Evolutionary conservation across 495 filamentous ascomycete genomes (phyloP).

Genomic region (Neurospora sp.): DNA sequence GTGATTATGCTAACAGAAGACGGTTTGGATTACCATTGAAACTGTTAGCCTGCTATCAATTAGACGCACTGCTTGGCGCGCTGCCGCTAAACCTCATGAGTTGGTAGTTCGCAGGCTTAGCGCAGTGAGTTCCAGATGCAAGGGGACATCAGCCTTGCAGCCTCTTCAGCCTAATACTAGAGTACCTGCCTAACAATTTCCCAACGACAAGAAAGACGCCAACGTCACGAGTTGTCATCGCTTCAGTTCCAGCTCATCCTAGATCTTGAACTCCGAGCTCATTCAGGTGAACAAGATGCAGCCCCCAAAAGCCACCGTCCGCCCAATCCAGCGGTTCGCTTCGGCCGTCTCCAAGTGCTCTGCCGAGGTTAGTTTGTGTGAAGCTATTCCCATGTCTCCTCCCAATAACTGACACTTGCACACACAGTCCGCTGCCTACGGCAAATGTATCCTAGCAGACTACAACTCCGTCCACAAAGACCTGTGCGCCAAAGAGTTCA

Average conservation of each 20-base stretch:
- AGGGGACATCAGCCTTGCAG: background rate
- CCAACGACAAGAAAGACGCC: background rate
- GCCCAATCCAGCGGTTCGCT: constrained; percentile 87
- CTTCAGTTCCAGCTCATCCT: too few species aligned
- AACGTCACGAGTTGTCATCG: background rate
- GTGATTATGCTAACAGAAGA: background rate
- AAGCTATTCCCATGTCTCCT: background rate
- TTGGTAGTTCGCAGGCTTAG: background rate
- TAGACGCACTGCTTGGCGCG: background rate
- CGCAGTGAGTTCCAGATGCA: background rate
- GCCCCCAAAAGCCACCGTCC: constrained; percentile 13
- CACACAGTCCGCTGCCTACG: constrained; percentile 68
- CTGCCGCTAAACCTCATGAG: background rate
- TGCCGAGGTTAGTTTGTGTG: constrained; percentile 50
- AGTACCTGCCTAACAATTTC: background rate
- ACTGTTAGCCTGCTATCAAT: background rate
- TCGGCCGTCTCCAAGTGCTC: constrained; percentile 75
- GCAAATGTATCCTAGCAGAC: constrained; percentile 84
- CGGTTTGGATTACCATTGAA: accelerated
- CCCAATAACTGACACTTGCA: background rate
- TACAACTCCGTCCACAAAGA: constrained; percentile 88
- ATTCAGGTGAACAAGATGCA: constrained; percentile 6
- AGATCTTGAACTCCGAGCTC: too few species aligned
- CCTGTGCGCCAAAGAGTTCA: constrained; percentile 79
- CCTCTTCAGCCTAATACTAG: background rate